phyloP scores from a whole-genome alignment of 2,329 filamentous ascomycete genomes.

The Sporothrix inflata region DNA sequence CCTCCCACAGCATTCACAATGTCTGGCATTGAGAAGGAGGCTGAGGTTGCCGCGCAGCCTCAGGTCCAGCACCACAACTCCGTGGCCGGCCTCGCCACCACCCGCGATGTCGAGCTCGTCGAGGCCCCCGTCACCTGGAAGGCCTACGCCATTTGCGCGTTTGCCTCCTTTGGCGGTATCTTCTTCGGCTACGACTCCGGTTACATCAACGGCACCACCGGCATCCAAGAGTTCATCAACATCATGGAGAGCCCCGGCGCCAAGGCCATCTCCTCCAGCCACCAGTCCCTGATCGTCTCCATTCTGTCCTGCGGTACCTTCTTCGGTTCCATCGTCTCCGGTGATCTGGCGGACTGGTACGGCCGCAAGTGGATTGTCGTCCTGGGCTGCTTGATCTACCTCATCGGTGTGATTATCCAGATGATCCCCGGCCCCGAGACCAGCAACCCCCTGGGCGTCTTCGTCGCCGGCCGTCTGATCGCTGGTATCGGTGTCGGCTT shows the following conservation, averaged over 20 bases:
- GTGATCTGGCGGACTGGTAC: slow-evolving; percentile 75
- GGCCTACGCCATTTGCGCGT: slow-evolving; percentile 71
- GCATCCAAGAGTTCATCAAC: slow-evolving; percentile 54
- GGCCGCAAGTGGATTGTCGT: slow-evolving; percentile 75
- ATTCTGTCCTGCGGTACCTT: slow-evolving; percentile 80
- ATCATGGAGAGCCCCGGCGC: slow-evolving; percentile 51
- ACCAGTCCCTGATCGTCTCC: slow-evolving; percentile 66
- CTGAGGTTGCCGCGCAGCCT: neutral
- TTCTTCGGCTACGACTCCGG: slow-evolving; percentile 81
- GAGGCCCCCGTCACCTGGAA: slow-evolving; percentile 71
- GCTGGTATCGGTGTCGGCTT: slow-evolving; percentile 80
- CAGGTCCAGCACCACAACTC: slow-evolving; percentile 26
- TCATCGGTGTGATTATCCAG: slow-evolving; percentile 69
- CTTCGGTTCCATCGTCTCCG: slow-evolving; percentile 76
- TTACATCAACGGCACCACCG: slow-evolving; percentile 70
- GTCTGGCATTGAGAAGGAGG: slow-evolving; percentile 32
- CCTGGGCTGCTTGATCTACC: slow-evolving; percentile 71
- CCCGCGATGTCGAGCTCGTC: slow-evolving; percentile 60
- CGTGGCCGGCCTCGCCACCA: slow-evolving; percentile 34
- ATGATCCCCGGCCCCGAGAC: slow-evolving; percentile 54
- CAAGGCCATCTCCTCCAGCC: slow-evolving; percentile 44
- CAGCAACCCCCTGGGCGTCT: slow-evolving; percentile 59
- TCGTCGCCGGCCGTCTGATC: slow-evolving; percentile 74
- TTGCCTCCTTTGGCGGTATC: slow-evolving; percentile 72
- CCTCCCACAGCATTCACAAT: slow-evolving; percentile 24